A percentile compares a stretch with the other conserved stretches of the same genome.
phyloP scores from a whole-genome alignment of 208 protist genomes.

The Phytomonas sp. region DNA sequence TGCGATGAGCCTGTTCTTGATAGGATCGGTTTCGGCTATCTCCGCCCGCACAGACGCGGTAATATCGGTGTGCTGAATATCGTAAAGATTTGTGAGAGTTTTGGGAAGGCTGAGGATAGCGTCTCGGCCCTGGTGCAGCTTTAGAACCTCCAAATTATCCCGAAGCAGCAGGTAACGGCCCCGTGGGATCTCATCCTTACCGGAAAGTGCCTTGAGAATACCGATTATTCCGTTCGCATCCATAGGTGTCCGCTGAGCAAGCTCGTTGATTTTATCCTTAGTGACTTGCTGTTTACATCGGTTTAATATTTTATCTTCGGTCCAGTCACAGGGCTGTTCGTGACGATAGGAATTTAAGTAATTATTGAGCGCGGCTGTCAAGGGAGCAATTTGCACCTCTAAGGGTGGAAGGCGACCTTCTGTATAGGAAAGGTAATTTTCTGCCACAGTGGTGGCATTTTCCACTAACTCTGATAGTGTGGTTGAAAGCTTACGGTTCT shows the following conservation, averaged over 20 bases:
- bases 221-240: constrained; percentile 31
- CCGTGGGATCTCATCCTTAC: constrained; percentile 32
- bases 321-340: constrained; percentile 62
- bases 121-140: constrained; percentile 31
- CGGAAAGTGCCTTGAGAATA: constrained; percentile 35
- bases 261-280: constrained; percentile 27
- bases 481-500: constrained; percentile 48
- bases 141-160: constrained; percentile 46
- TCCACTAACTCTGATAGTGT: constrained; percentile 46
- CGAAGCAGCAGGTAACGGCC: constrained; percentile 53
- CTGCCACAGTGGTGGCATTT: constrained; percentile 51
- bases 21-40: constrained; percentile 47
- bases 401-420: constrained; percentile 58
- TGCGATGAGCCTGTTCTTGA: constrained; percentile 20
- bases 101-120: constrained; percentile 35
- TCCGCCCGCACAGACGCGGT: constrained; percentile 49
- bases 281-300: constrained; percentile 55
- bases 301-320: constrained; percentile 49
- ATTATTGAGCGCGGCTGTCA: constrained; percentile 25
- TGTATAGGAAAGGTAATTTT: constrained; percentile 65
- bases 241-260: constrained; percentile 32
- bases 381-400: constrained; percentile 20
- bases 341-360: constrained; percentile 48
- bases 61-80: constrained; percentile 61
- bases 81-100: constrained; percentile 51